Percentiles rank a stretch among this genome's conserved stretches.
Conservation (phyloP, 768 basidiomycete genomes). For the Podaxis rugospora region DNA sequence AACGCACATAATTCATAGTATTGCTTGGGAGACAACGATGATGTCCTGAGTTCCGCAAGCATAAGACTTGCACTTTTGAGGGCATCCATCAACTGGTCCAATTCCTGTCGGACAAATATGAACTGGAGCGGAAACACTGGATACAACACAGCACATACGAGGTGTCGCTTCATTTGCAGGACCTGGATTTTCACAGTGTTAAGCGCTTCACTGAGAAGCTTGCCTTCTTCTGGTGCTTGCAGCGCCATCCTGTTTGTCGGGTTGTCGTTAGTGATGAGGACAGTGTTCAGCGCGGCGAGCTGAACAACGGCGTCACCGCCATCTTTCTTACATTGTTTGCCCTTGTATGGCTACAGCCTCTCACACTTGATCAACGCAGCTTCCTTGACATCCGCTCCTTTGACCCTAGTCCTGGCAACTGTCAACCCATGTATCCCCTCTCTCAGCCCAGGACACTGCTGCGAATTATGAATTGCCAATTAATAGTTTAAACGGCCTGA, state of each 20-base stretch:
- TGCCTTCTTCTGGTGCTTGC: slow-evolving; percentile 68
- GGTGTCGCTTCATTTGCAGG: slow-evolving; percentile 91
- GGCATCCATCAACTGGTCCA: slow-evolving; percentile 98
- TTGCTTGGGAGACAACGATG: slow-evolving; percentile 90
- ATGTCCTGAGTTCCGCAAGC: slow-evolving; percentile 94
- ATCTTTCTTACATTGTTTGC: not conserved
- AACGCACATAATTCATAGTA: slow-evolving; percentile 95
- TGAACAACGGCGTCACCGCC: slow-evolving; percentile 8
- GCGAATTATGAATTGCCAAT: too few relatives aligned
- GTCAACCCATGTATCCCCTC: too few relatives aligned
- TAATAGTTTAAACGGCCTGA: too few relatives aligned
- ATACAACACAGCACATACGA: slow-evolving; percentile 46
- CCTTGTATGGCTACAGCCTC: not conserved
- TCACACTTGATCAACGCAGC: too few relatives aligned
- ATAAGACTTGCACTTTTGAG: slow-evolving; percentile 96
- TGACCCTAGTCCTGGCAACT: too few relatives aligned
- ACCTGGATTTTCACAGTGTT: slow-evolving; percentile 88
- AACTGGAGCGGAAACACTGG: slow-evolving; percentile 5
- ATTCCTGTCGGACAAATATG: slow-evolving; percentile 50
- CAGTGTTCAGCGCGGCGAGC: slow-evolving; percentile 2
- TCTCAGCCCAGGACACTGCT: too few relatives aligned
- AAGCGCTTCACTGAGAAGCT: slow-evolving; percentile 79
- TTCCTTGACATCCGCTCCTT: too few relatives aligned
- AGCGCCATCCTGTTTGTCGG: slow-evolving; percentile 30
- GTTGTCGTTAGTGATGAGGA: slow-evolving; percentile 16